Evolutionary conservation across 306 rosid species (phyloP).

Genomic region (Cucumis hystrix): DNA sequence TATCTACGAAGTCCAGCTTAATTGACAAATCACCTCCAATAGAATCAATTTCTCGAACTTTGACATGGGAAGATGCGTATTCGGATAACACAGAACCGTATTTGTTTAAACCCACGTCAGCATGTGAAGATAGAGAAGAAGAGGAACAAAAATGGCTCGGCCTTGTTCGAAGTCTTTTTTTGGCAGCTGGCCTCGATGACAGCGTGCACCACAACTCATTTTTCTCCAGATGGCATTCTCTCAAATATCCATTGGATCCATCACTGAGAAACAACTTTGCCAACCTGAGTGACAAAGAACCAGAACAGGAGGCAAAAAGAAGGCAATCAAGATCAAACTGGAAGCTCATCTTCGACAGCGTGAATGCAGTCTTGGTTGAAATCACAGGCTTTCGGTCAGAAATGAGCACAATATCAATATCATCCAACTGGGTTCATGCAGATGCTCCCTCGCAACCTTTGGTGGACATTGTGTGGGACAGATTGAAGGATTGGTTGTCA

Average conservation of each 20-base stretch:
- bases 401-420: slow-evolving; percentile 13
- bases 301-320: slow-evolving; percentile 52
- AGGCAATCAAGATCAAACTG: slow-evolving; percentile 56
- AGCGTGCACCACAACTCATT: slow-evolving; percentile 20
- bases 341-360: slow-evolving; percentile 72
- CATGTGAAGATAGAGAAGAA: slow-evolving; percentile 30
- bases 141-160: slow-evolving; percentile 60
- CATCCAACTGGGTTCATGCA: slow-evolving; percentile 24
- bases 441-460: slow-evolving; percentile 26
- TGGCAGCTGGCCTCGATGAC: slow-evolving; percentile 49
- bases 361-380: slow-evolving; percentile 48
- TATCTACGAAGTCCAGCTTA: slow-evolving; percentile 44
- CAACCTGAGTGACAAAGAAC: slow-evolving; percentile 32
- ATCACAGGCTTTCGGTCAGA: slow-evolving; percentile 32
- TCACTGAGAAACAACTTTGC: slow-evolving; percentile 62
- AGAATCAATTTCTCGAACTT: slow-evolving; percentile 77
- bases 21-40: slow-evolving; percentile 95
- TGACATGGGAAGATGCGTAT: slow-evolving; percentile 63
- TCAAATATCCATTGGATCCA: slow-evolving; percentile 67
- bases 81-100: slow-evolving; percentile 34
- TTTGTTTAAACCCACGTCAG: slow-evolving; percentile 33
- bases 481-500: slow-evolving; percentile 56
- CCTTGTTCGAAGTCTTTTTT: slow-evolving; percentile 47
- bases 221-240: slow-evolving; percentile 51
- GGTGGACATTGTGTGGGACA: slow-evolving; percentile 56